Conservation (phyloP, 2,329 filamentous ascomycete genomes). For the Ophiostoma sp. region DNA sequence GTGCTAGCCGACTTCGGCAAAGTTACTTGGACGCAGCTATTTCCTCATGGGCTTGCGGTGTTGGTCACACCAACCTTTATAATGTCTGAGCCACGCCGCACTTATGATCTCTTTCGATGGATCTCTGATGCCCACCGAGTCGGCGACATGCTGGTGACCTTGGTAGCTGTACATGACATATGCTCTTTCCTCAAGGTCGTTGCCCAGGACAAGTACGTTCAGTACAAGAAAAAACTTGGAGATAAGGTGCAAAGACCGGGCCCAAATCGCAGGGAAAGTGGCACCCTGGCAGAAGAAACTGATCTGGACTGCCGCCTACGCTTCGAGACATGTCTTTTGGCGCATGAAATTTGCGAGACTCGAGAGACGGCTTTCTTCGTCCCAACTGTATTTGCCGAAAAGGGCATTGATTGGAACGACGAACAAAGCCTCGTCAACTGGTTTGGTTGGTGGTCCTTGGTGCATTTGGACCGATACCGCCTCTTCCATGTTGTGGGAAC, state of each 20-base stretch:
- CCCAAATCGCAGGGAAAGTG: constrained; percentile 29
- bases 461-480: constrained; percentile 52
- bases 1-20: constrained; percentile 34
- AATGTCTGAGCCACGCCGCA: constrained; percentile 45
- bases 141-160: constrained; percentile 32
- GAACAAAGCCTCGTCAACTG: constrained; percentile 64
- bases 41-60: constrained; percentile 48
- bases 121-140: constrained; percentile 34
- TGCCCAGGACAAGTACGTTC: constrained; percentile 38
- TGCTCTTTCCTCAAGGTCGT: constrained; percentile 40
- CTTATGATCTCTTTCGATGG: constrained; percentile 45
- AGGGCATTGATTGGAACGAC: constrained; percentile 55
- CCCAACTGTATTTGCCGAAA: constrained; percentile 49
- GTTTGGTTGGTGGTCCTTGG: constrained; percentile 60
- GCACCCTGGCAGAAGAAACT: constrained; percentile 36
- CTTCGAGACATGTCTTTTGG: constrained; percentile 28
- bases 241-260: constrained; percentile 28
- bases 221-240: constrained; percentile 29
- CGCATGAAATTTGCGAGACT: constrained; percentile 34
- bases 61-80: constrained; percentile 53
- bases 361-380: constrained; percentile 28
- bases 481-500: constrained; percentile 59
- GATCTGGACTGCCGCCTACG: constrained; percentile 31
- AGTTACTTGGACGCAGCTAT: constrained; percentile 43
- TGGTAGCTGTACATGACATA: constrained; percentile 43